A percentile compares a stretch with the other conserved stretches of the same genome.
Conservation (phyloP, 2,329 filamentous ascomycete species). For the Beauveria sp. region DNA sequence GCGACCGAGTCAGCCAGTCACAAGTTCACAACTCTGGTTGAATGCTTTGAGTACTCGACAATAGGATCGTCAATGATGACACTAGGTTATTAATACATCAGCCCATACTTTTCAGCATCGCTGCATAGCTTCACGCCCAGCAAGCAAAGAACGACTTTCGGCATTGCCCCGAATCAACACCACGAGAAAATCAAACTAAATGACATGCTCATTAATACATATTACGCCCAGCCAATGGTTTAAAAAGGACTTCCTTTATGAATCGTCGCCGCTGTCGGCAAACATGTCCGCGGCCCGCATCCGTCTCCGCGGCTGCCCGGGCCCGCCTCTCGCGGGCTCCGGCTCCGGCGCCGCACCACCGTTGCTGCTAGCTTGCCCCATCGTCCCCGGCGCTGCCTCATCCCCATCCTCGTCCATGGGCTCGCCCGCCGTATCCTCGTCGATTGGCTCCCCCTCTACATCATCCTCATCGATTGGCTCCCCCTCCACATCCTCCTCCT, state of each 20-base stretch:
- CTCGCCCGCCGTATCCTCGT: slow-evolving; percentile 33
- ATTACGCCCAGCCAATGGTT: neutral
- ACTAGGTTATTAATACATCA: neutral
- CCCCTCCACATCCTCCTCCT: slow-evolving; percentile 39
- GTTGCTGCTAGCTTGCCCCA: slow-evolving; percentile 18
- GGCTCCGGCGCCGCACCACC: slow-evolving; percentile 22
- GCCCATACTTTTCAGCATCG: neutral
- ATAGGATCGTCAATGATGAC: neutral
- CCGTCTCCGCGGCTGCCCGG: slow-evolving; percentile 43
- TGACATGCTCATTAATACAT: neutral
- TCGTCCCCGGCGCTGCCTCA: slow-evolving; percentile 22
- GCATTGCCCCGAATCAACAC: neutral
- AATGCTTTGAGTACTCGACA: neutral
- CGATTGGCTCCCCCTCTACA: slow-evolving; percentile 34
- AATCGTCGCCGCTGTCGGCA: slow-evolving; percentile 58
- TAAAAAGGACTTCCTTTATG: neutral
- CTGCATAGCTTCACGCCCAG: neutral
- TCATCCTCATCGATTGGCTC: slow-evolving; percentile 33
- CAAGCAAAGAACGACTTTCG: neutral
- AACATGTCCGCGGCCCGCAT: slow-evolving; percentile 83
- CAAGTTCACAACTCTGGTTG: neutral
- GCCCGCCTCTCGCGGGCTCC: slow-evolving; percentile 9
- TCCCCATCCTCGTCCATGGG: slow-evolving; percentile 30
- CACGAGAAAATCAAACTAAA: neutral
- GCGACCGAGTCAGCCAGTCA: neutral